These are phyloP conservation scores for Thymus quinquecostatus DNA, from an alignment of 257 asterid genomes.

Conservation along the genomic window DNA sequence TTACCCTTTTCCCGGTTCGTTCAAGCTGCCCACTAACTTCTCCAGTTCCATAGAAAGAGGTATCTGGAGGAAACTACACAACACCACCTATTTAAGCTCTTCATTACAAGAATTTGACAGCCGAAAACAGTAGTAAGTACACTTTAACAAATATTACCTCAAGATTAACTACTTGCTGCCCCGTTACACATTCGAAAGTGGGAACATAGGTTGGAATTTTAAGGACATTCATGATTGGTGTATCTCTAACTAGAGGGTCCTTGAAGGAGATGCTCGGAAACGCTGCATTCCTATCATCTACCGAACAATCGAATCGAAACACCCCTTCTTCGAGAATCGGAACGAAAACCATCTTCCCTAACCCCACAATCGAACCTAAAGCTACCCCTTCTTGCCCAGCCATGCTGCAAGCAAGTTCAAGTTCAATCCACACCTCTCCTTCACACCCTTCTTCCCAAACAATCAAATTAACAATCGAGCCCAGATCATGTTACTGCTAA, in stretches of 20 bases:
- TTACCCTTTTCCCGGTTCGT: conserved; percentile 91
- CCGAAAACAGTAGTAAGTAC: background rate
- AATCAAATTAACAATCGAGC: conserved; percentile 30
- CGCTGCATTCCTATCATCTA: conserved; percentile 70
- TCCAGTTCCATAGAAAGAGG: conserved; percentile 71
- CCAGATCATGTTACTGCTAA: conserved; percentile 15
- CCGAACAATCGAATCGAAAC: conserved; percentile 87
- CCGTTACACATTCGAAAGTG: conserved; percentile 59
- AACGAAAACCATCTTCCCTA: conserved; percentile 70
- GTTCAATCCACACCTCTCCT: conserved; percentile 35
- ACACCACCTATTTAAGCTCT: conserved; percentile 29
- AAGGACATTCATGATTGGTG: conserved; percentile 50
- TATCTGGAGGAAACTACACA: conserved; percentile 73
- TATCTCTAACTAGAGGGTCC: conserved; percentile 72
- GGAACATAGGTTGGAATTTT: conserved; percentile 65
- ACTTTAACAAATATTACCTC: conserved; percentile 47
- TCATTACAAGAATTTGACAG: conserved; percentile 12
- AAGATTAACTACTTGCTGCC: conserved; percentile 69
- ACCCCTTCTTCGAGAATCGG: conserved; percentile 48
- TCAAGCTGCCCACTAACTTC: conserved; percentile 64
- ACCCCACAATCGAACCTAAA: conserved; percentile 35
- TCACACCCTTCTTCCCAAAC: conserved; percentile 29
- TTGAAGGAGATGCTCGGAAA: conserved; percentile 82
- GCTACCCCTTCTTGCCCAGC: too few relatives aligned
- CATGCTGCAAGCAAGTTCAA: conserved; percentile 18